A percentile compares a stretch with the other conserved stretches of the same genome.
These are phyloP conservation scores for Nemania bipapillata DNA, from an alignment of 2,329 filamentous ascomycete genomes.

Conservation along the genomic window DNA sequence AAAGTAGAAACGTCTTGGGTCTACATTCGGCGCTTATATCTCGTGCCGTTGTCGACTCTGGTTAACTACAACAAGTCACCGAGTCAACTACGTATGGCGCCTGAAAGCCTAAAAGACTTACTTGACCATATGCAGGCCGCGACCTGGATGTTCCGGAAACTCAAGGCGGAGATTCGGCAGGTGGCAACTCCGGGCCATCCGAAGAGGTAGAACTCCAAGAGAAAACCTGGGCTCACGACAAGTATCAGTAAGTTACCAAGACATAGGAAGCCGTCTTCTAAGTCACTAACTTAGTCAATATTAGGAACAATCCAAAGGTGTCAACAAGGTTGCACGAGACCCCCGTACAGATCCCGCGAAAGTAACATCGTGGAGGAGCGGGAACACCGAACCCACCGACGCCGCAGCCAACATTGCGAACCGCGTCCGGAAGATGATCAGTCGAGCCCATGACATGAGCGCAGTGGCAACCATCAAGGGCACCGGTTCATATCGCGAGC, in stretches of 20 bases:
- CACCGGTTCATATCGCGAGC: too few species aligned
- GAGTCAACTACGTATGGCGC: slow-evolving; percentile 19
- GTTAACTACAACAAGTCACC: slow-evolving; percentile 24
- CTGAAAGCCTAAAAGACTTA: slow-evolving; percentile 27
- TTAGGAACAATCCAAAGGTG: neutral
- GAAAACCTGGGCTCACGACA: neutral
- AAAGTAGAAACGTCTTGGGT: slow-evolving; percentile 40
- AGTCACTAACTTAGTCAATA: neutral
- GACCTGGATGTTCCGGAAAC: neutral
- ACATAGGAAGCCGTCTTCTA: neutral
- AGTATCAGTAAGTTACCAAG: slow-evolving; percentile 4
- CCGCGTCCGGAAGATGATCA: too few species aligned
- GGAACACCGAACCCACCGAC: neutral
- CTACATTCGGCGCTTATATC: slow-evolving; percentile 23
- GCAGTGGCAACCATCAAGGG: too few species aligned
- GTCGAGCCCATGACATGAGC: too few species aligned
- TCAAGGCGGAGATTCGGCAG: neutral
- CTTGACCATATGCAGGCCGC: slow-evolving; percentile 16
- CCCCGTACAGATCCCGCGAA: neutral
- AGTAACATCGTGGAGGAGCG: neutral
- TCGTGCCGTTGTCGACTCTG: slow-evolving; percentile 44
- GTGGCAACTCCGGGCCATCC: neutral
- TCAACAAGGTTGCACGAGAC: neutral
- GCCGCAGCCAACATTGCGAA: neutral
- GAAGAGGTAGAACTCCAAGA: neutral